Evolutionary conservation across 176 grass and related monocot genomes (phyloP).

Genomic region (Echinochloa phyllopogon): DNA sequence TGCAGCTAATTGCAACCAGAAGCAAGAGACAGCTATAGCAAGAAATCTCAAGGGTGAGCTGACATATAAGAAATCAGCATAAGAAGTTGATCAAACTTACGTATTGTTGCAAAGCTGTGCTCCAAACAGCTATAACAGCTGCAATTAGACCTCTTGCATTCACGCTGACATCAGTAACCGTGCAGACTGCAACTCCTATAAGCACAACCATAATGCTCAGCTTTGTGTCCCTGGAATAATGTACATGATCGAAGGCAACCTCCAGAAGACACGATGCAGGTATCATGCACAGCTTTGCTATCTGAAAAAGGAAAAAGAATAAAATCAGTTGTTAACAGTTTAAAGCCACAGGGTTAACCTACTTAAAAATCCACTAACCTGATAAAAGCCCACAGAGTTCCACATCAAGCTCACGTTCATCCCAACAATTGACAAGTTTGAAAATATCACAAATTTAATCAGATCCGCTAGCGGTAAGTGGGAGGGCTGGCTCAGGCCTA

Average conservation of each 20-base stretch:
- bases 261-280: constrained; percentile 98
- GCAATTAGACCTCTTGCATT: constrained; percentile 85
- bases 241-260: constrained; percentile 87
- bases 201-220: constrained; percentile 93
- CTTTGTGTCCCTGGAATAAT: constrained; percentile 81
- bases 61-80: constrained; percentile 14
- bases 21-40: neutral
- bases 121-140: constrained; percentile 89
- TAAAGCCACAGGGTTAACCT: constrained; percentile 8
- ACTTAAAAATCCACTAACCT: constrained; percentile 54
- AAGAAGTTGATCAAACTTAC: constrained; percentile 52
- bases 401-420: constrained; percentile 98
- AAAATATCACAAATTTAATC: constrained; percentile 83
- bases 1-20: neutral
- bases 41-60: neutral
- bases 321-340: constrained; percentile 10
- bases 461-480: constrained; percentile 77
- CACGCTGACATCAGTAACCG: constrained; percentile 91
- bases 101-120: constrained; percentile 94
- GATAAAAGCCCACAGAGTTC: constrained; percentile 98
- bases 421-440: constrained; percentile 89
- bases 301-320: constrained; percentile 52
- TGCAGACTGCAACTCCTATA: constrained; percentile 80
- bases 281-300: constrained; percentile 97
- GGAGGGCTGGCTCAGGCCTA: constrained; percentile 83